Conservation (phyloP, 345 rosid genomes). For the Sonneratia alba region DNA sequence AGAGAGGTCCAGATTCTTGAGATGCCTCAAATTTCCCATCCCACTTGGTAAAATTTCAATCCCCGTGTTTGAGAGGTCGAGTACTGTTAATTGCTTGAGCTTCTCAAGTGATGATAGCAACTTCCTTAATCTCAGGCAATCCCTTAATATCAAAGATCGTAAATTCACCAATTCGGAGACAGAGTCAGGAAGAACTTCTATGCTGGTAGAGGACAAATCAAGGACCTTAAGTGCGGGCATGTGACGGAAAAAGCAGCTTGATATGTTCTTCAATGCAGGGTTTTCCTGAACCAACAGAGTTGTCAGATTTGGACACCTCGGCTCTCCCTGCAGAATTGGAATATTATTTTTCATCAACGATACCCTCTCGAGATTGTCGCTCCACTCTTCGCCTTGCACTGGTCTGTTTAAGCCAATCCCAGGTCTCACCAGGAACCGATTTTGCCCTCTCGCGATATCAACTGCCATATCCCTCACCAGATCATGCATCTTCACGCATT, state of each 20-base stretch:
- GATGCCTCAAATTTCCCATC: conserved; percentile 18
- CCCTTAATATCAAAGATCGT: conserved; percentile 25
- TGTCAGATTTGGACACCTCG: conserved; percentile 17
- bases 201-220: conserved; percentile 25
- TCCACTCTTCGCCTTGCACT: conserved; percentile 13
- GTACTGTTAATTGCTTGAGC: conserved; percentile 15
- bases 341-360: conserved; percentile 35
- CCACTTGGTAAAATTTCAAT: conserved; percentile 25
- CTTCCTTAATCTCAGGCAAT: conserved; percentile 23
- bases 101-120: conserved; percentile 25
- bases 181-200: conserved; percentile 24
- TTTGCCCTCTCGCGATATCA: conserved; percentile 24
- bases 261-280: conserved; percentile 14
- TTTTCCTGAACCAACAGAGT: conserved; percentile 31
- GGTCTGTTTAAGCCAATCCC: conserved; percentile 20
- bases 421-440: conserved; percentile 23
- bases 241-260: conserved; percentile 17
- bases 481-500: conserved; percentile 31
- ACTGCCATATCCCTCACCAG: conserved; percentile 39
- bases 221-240: conserved; percentile 23
- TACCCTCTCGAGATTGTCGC: conserved; percentile 21
- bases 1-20: conserved; percentile 26
- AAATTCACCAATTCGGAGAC: conserved; percentile 19
- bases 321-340: conserved; percentile 11
- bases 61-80: conserved; percentile 32